Conservation (phyloP, 2,329 filamentous ascomycete species). For the Alternaria brassicae region DNA sequence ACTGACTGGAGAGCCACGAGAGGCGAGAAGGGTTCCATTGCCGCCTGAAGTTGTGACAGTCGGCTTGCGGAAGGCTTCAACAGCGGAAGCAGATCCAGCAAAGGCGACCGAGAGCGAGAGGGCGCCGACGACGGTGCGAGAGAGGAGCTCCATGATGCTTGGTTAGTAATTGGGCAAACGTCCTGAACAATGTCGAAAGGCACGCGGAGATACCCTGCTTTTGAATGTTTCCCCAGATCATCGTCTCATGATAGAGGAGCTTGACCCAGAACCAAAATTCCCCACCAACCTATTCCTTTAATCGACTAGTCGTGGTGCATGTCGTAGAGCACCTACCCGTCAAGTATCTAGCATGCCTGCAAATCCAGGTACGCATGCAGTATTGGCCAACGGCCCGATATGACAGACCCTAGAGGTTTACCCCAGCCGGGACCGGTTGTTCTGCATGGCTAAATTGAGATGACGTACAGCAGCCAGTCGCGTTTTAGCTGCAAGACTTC, state of each 20-base stretch:
- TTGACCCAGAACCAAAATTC: slow-evolving; percentile 10
- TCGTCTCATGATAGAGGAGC: slow-evolving; percentile 12
- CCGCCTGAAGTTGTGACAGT: slow-evolving; percentile 57
- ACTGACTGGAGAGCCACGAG: slow-evolving; percentile 37
- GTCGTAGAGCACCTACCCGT: slow-evolving; percentile 8
- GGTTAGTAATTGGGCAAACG: slow-evolving; percentile 11
- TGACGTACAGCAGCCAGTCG: slow-evolving; percentile 12
- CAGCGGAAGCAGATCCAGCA: slow-evolving; percentile 37
- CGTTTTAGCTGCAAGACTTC: slow-evolving; percentile 19
- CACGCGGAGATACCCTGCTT: slow-evolving; percentile 21
- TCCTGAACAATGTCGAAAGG: slow-evolving; percentile 11
- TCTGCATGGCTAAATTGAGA: slow-evolving; percentile 39
- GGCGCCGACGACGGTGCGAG: slow-evolving; percentile 33
- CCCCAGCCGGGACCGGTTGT: slow-evolving; percentile 34
- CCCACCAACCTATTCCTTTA: slow-evolving; percentile 25
- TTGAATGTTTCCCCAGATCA: slow-evolving; percentile 11
- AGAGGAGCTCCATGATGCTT: slow-evolving; percentile 41
- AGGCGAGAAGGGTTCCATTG: slow-evolving; percentile 48
- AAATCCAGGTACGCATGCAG: slow-evolving; percentile 15
- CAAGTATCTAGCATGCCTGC: background rate
- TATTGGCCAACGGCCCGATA: slow-evolving; percentile 28
- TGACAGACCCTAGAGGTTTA: slow-evolving; percentile 19
- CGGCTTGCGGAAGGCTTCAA: slow-evolving; percentile 56
- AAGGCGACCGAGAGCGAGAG: slow-evolving; percentile 35
- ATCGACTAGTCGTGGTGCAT: slow-evolving; percentile 24